Conservation (phyloP, 768 basidiomycete genomes). For the Botryobasidium botryosum region DNA sequence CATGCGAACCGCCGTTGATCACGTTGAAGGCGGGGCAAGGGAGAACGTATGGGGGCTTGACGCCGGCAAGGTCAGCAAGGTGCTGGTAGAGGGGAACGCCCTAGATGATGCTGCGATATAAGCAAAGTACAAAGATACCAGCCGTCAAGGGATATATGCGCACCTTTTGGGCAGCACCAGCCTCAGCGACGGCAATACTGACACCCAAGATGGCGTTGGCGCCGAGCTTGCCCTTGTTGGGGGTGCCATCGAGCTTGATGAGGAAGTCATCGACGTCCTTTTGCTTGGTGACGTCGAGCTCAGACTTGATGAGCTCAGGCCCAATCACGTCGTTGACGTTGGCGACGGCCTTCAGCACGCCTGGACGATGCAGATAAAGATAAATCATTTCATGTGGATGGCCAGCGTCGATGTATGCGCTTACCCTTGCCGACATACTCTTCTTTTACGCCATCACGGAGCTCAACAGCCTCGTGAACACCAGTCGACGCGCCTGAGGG, state of each 20-base stretch:
- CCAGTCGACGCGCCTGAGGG: slow-evolving; percentile 98
- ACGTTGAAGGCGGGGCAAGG: slow-evolving; percentile 95
- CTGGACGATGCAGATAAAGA: no score
- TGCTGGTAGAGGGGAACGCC: slow-evolving; percentile 90
- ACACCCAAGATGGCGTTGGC: slow-evolving; percentile 99
- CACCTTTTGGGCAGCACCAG: slow-evolving; percentile 81
- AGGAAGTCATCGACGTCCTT: slow-evolving; percentile 95
- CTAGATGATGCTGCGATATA: slow-evolving; percentile 15
- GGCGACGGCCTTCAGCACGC: slow-evolving; percentile 81
- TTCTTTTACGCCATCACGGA: slow-evolving; percentile 88
- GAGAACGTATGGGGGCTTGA: slow-evolving; percentile 85
- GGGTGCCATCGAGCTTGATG: slow-evolving; percentile 92
- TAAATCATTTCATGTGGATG: neutral
- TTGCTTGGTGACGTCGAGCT: slow-evolving; percentile 72
- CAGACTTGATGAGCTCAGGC: slow-evolving; percentile 71
- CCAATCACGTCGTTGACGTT: slow-evolving; percentile 90
- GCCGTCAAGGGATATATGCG: slow-evolving; percentile 6
- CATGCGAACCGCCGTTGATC: slow-evolving; percentile 99
- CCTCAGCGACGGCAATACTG: slow-evolving; percentile 87
- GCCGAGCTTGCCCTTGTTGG: slow-evolving; percentile 98
- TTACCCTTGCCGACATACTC: slow-evolving; percentile 91
- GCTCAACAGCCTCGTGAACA: slow-evolving; percentile 95
- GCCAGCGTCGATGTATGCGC: no score
- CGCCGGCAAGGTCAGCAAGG: slow-evolving; percentile 88
- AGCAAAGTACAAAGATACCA: neutral